phyloP scores from a whole-genome alignment of 257 asterid genomes.

The Gynochthodes officinalis region DNA sequence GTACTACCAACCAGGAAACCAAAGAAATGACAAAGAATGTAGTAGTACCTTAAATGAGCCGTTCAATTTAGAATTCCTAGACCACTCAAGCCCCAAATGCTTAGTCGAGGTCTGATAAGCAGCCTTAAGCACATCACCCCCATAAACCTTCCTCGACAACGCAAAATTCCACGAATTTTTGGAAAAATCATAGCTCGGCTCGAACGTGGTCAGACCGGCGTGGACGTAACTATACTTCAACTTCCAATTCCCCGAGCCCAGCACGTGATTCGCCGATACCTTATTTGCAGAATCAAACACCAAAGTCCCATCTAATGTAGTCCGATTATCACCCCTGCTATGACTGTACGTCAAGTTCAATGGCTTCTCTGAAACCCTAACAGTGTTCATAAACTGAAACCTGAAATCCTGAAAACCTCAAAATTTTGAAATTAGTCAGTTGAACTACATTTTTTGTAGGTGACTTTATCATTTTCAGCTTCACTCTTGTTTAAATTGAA shows the following conservation, averaged over 20 bases:
- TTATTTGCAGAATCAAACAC: slow-evolving; percentile 77
- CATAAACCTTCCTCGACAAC: slow-evolving; percentile 58
- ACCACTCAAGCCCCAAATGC: slow-evolving; percentile 90
- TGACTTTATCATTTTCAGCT: not conserved
- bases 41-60: slow-evolving; percentile 80
- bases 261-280: slow-evolving; percentile 77
- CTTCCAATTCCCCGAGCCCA: slow-evolving; percentile 68
- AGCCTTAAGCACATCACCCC: slow-evolving; percentile 67
- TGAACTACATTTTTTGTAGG: not conserved
- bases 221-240: slow-evolving; percentile 78
- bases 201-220: slow-evolving; percentile 66
- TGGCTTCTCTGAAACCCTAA: slow-evolving; percentile 65
- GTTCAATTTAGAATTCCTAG: slow-evolving; percentile 55
- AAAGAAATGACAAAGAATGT: slow-evolving; percentile 4
- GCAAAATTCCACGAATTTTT: slow-evolving; percentile 88
- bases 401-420: slow-evolving; percentile 61
- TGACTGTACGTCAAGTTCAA: slow-evolving; percentile 84
- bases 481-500: not conserved
- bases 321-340: slow-evolving; percentile 55
- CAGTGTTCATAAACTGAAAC: slow-evolving; percentile 80
- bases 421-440: not conserved
- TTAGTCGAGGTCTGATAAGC: slow-evolving; percentile 74
- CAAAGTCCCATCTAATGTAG: slow-evolving; percentile 72
- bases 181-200: slow-evolving; percentile 75
- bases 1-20: slow-evolving; percentile 11